Percentiles rank a stretch among this genome's conserved stretches.
Conservation (phyloP, 805 yeast species). For the Clavispora fructus region DNA sequence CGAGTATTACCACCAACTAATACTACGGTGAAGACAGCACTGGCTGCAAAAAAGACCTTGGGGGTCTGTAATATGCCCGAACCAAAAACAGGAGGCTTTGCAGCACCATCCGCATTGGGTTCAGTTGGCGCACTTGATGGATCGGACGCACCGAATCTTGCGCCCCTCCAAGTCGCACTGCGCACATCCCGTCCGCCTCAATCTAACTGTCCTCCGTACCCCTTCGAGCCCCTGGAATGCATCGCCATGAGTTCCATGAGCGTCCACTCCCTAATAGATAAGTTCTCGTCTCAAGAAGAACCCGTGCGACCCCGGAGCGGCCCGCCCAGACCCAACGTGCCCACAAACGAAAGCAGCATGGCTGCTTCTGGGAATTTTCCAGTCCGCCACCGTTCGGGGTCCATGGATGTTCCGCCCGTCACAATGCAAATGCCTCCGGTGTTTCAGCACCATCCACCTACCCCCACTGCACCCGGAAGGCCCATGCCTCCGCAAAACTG, state of each 20-base stretch:
- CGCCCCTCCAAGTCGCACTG: not conserved
- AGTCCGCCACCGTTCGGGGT: not conserved
- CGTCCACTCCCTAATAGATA: conserved; percentile 38
- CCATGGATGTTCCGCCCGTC: not conserved
- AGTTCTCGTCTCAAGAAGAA: conserved; percentile 11
- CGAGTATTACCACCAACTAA: no score
- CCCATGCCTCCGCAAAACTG: not conserved
- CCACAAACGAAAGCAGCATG: not conserved
- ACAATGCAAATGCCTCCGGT: not conserved
- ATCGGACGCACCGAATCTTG: not conserved
- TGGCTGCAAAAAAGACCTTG: not conserved
- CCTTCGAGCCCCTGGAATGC: not conserved
- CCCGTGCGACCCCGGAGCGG: conserved; percentile 1
- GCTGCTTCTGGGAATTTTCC: not conserved
- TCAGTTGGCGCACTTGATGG: not conserved
- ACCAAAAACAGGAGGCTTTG: not conserved
- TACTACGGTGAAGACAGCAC: not conserved
- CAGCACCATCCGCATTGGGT: not conserved
- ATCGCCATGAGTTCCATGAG: conserved; percentile 27
- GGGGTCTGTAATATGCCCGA: not conserved
- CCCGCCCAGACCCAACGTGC: not conserved
- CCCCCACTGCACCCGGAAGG: not conserved
- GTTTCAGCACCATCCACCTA: not conserved
- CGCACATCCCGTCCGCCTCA: not conserved
- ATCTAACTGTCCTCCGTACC: not conserved